These are phyloP conservation scores for Lasiodiplodia sp. DNA, from an alignment of 2,329 filamentous ascomycete species.

Conservation along the genomic window DNA sequence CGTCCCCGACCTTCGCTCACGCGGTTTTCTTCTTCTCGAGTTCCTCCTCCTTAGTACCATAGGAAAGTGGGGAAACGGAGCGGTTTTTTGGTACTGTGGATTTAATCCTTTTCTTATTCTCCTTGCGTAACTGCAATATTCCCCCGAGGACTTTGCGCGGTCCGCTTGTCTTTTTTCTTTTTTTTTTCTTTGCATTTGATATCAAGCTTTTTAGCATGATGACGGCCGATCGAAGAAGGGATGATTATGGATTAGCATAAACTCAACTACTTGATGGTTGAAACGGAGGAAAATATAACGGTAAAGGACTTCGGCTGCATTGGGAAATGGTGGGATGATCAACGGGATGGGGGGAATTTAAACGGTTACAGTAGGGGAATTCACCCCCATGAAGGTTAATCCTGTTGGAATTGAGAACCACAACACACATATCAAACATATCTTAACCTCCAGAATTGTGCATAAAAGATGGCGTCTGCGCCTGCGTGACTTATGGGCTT, in stretches of 20 bases:
- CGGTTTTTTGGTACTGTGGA: background rate
- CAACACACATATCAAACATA: background rate
- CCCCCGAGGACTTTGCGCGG: background rate
- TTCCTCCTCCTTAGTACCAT: background rate
- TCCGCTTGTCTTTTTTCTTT: background rate
- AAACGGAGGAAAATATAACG: background rate
- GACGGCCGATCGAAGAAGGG: background rate
- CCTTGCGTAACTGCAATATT: constrained; percentile 2
- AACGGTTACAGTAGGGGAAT: background rate
- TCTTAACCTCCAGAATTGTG: background rate
- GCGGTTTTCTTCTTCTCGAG: background rate
- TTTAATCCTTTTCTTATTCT: background rate
- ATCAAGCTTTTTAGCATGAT: background rate
- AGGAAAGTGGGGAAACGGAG: background rate
- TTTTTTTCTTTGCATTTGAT: background rate
- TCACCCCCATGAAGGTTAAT: background rate
- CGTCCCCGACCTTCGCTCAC: background rate
- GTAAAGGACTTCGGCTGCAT: background rate
- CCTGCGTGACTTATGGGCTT: no score
- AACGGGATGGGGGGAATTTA: background rate
- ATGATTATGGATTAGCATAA: background rate
- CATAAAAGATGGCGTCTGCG: background rate
- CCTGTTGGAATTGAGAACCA: background rate
- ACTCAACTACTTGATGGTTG: background rate
- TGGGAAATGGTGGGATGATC: background rate